These are phyloP conservation scores for Suhomyces bolitotheri DNA, from an alignment of 1,139 yeast genomes.

Conservation along the genomic window DNA sequence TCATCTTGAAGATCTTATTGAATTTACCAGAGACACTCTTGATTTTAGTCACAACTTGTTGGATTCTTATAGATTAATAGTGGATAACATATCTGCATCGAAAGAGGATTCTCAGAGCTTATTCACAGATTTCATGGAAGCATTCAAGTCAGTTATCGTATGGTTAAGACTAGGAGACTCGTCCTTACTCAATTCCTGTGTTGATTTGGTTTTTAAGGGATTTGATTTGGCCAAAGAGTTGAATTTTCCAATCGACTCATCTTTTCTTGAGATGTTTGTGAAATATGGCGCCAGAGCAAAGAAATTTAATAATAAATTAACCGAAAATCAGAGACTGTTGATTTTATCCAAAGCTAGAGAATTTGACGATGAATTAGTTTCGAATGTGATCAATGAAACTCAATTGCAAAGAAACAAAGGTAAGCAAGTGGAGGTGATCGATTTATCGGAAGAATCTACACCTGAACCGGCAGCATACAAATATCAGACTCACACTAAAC, in stretches of 20 bases:
- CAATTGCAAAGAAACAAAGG: conserved; percentile 30
- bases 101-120: conserved; percentile 26
- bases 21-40: conserved; percentile 82
- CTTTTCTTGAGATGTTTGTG: conserved; percentile 54
- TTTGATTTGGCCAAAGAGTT: conserved; percentile 62
- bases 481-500: conserved; percentile 26
- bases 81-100: conserved; percentile 26
- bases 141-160: conserved; percentile 63
- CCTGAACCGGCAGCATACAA: conserved; percentile 27
- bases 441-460: conserved; percentile 14
- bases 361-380: conserved; percentile 55
- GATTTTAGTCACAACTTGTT: conserved; percentile 73
- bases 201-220: conserved; percentile 64
- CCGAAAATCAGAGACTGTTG: conserved; percentile 58
- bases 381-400: conserved; percentile 48
- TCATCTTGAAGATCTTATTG: conserved; percentile 59
- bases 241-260: conserved; percentile 47
- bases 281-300: conserved; percentile 67
- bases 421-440: conserved; percentile 7
- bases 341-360: conserved; percentile 58
- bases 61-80: conserved; percentile 61
- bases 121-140: conserved; percentile 41
- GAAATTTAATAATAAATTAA: conserved; percentile 62
- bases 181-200: conserved; percentile 73
- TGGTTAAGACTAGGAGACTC: conserved; percentile 84